Evolutionary conservation across 1,284 basidiomycete genomes (phyloP).

Genomic region (Austroboletus novae-zelandiae): DNA sequence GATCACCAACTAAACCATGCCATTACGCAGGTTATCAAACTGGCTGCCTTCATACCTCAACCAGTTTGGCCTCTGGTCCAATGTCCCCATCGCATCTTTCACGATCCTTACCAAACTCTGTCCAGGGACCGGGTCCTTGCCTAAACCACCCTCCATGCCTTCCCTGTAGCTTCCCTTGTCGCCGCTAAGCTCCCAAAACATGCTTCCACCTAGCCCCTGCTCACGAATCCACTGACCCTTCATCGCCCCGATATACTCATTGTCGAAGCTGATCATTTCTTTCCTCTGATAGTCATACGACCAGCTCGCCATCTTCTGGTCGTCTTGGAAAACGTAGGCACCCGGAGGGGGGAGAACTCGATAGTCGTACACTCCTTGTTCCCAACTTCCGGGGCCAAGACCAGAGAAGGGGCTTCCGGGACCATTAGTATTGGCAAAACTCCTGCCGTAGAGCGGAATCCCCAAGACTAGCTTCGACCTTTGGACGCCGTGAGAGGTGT

Average conservation of each 20-base stretch:
- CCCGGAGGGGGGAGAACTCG: slow-evolving; percentile 73
- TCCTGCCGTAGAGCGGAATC: slow-evolving; percentile 88
- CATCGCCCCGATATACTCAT: slow-evolving; percentile 60
- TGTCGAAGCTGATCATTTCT: slow-evolving; percentile 83
- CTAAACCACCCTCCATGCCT: slow-evolving; percentile 67
- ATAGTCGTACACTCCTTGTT: slow-evolving; percentile 80
- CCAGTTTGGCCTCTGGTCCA: slow-evolving; percentile 69
- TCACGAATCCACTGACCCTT: slow-evolving; percentile 77
- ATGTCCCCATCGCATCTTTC: slow-evolving; percentile 71
- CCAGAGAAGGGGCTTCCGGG: slow-evolving; percentile 79
- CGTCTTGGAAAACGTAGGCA: slow-evolving; percentile 59
- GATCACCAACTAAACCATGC: slow-evolving; percentile 31
- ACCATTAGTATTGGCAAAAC: slow-evolving; percentile 85
- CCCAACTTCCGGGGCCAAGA: slow-evolving; percentile 73
- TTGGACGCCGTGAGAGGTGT: slow-evolving; percentile 68
- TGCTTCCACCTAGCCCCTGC: slow-evolving; percentile 72
- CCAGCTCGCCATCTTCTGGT: slow-evolving; percentile 65
- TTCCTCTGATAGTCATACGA: slow-evolving; percentile 63
- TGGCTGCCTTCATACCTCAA: slow-evolving; percentile 66
- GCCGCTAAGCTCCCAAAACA: slow-evolving; percentile 86
- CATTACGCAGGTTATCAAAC: slow-evolving; percentile 75
- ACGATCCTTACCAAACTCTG: slow-evolving; percentile 65
- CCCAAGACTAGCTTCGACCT: slow-evolving; percentile 85
- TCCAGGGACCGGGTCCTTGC: slow-evolving; percentile 61
- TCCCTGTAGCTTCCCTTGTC: slow-evolving; percentile 67